These are phyloP conservation scores for Penicillium sp. DNA, from an alignment of 2,329 filamentous ascomycete genomes.

Conservation along the genomic window DNA sequence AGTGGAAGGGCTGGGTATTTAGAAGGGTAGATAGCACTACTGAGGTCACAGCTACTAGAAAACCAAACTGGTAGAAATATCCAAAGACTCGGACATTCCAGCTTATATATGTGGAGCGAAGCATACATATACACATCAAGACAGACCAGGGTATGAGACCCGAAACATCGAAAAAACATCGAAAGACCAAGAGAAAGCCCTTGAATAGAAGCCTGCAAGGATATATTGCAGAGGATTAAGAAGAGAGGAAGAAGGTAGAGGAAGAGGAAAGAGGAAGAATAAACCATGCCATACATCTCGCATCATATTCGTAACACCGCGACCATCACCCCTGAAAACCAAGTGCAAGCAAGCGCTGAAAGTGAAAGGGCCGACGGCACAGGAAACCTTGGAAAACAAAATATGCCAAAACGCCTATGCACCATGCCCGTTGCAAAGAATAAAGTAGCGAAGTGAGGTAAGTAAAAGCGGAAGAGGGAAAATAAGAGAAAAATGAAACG, in stretches of 20 bases:
- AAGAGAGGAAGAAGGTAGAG: not conserved
- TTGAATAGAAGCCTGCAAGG: too few relatives aligned
- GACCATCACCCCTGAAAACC: conserved; percentile 25
- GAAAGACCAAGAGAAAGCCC: not conserved
- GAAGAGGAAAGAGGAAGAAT: conserved; percentile 8
- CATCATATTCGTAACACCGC: conserved; percentile 40
- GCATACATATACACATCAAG: conserved; percentile 40
- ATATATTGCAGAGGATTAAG: not conserved
- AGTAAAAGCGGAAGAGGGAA: conserved; percentile 23
- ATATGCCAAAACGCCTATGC: conserved; percentile 29
- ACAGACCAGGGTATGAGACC: conserved; percentile 27
- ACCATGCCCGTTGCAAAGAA: conserved; percentile 26
- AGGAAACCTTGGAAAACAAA: conserved; percentile 16
- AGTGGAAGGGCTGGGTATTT: too few relatives aligned
- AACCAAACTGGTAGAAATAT: conserved; percentile 7
- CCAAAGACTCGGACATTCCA: too few relatives aligned
- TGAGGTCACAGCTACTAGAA: not conserved
- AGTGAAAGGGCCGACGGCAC: conserved; percentile 27
- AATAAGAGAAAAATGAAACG: conserved; percentile 12
- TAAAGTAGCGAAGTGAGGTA: too few relatives aligned
- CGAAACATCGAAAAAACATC: conserved; percentile 12
- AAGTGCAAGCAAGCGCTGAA: conserved; percentile 29
- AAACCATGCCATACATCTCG: conserved; percentile 37
- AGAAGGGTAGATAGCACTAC: too few relatives aligned
- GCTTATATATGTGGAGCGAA: conserved; percentile 34